A percentile compares a stretch with the other conserved stretches of the same genome.
Evolutionary conservation across 1,284 basidiomycete genomes (phyloP).

Genomic region (Moesziomyces sp.): DNA sequence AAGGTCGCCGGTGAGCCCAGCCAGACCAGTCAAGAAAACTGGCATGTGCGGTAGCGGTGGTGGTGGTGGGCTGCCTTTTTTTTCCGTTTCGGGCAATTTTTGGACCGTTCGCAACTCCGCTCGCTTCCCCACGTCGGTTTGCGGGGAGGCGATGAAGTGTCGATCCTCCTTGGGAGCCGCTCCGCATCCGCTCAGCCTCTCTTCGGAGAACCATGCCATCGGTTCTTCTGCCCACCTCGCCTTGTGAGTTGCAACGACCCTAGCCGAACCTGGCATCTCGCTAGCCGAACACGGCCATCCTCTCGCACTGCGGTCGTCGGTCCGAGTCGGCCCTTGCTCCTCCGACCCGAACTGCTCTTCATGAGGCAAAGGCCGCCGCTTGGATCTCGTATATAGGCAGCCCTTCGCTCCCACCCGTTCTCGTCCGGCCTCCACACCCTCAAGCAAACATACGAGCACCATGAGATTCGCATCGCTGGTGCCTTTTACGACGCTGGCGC

Average conservation of each 20-base stretch:
- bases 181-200: neutral
- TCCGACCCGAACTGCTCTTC: neutral
- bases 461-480: conserved; percentile 27
- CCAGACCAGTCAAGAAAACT: neutral
- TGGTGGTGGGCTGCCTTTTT: neutral
- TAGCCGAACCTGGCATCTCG: neutral
- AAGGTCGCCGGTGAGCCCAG: conserved; percentile 1
- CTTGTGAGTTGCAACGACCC: neutral
- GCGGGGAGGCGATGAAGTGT: neutral
- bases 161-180: neutral
- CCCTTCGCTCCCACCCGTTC: neutral
- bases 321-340: conserved; percentile 14
- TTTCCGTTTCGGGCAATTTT: conserved; percentile 12
- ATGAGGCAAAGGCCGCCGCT: conserved; percentile 5
- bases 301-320: conserved; percentile 2
- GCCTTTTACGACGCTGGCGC: conserved; percentile 20
- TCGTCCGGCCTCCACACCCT: too few species aligned
- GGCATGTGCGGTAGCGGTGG: neutral
- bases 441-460: neutral
- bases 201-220: neutral
- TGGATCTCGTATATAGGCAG: neutral
- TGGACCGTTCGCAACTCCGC: neutral
- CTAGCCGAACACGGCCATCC: neutral
- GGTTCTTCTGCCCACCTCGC: too few species aligned
- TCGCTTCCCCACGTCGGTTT: neutral